A percentile compares a stretch with the other conserved stretches of the same genome.
Conservation (phyloP, 805 yeast genomes). For the Pichia gijzeniarum region DNA sequence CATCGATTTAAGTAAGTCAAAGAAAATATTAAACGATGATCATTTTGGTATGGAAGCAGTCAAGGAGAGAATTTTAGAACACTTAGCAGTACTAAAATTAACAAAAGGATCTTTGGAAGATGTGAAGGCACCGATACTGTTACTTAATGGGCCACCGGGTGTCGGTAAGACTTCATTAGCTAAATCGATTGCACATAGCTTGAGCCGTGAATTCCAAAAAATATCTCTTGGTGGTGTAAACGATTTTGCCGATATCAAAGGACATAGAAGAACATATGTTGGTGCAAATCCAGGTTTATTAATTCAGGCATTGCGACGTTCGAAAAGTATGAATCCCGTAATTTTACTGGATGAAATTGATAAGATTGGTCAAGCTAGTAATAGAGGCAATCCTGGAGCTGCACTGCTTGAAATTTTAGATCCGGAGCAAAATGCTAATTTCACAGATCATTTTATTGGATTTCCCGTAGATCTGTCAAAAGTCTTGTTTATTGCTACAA, state of each 20-base stretch:
- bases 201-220: conserved; percentile 71
- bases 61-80: conserved; percentile 70
- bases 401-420: conserved; percentile 84
- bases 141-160: conserved; percentile 90
- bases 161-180: conserved; percentile 89
- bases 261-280: conserved; percentile 85
- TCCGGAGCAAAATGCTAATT: conserved; percentile 77
- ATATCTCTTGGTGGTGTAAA: conserved; percentile 82
- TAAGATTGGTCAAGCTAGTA: conserved; percentile 35
- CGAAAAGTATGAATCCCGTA: conserved; percentile 76
- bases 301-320: conserved; percentile 68
- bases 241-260: conserved; percentile 85
- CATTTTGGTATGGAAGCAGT: conserved; percentile 73
- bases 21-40: conserved; percentile 58
- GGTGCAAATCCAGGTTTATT: conserved; percentile 89
- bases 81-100: conserved; percentile 70
- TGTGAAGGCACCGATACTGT: conserved; percentile 58
- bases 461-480: conserved; percentile 82
- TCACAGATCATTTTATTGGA: conserved; percentile 78
- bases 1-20: conserved; percentile 48
- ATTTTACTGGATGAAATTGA: conserved; percentile 82
- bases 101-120: conserved; percentile 20
- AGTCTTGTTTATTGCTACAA: conserved; percentile 78
- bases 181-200: conserved; percentile 66
- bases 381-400: conserved; percentile 78